Base-by-base conservation (phyloP, 2,329 filamentous ascomycete genomes). In the Sclerotiophoma versabilis region DNA sequence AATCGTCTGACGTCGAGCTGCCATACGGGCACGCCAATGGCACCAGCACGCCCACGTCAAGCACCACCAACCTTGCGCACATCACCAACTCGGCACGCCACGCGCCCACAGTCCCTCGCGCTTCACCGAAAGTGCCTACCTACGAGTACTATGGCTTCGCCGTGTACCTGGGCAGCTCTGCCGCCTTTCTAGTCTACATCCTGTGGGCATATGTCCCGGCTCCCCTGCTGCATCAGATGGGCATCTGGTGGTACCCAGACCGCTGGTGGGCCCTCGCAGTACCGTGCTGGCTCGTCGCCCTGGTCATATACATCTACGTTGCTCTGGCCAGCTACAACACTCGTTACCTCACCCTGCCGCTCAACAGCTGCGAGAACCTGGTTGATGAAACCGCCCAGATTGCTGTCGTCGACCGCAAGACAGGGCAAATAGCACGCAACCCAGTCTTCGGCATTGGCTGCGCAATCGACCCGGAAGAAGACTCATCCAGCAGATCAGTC, bases 111-210 rank as follows among this genome's bases (percentile, higher is more conserved):
- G 86, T 96, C 15, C 91, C 93, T 5, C 89, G 92, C 50, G 93
- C 92, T 1, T 89, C 89, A 48, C 95, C 95, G 1, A 92, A 95
- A 72, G 93, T 99, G 2, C 95, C 95, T n/a, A 99, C 95, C 0
- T 98, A 99, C 79, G 95, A 99, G 74, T 99, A 98, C 84, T 98
- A 98, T 75, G 95, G 95, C 73, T 99, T 99, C 77, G 93, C 96
- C 48, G 84, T 99, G 43, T 98, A 99, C 79, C 84, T 99, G 32
- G 91, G 93, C 71, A 93, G 89, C 58, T 91, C 88, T 19, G 81
- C 95, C 45, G 87, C 87, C 2, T 98, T 98, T 73, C 80, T 87
- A 11, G 83, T 88, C 58, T 89, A 89, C 71, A 75, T 89, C 19
- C 79, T 89, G 10, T 97, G 93, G 95, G 90, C 90, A 12, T 98